Conservation (phyloP, 345 rosid genomes). For the Ricinus communis region DNA sequence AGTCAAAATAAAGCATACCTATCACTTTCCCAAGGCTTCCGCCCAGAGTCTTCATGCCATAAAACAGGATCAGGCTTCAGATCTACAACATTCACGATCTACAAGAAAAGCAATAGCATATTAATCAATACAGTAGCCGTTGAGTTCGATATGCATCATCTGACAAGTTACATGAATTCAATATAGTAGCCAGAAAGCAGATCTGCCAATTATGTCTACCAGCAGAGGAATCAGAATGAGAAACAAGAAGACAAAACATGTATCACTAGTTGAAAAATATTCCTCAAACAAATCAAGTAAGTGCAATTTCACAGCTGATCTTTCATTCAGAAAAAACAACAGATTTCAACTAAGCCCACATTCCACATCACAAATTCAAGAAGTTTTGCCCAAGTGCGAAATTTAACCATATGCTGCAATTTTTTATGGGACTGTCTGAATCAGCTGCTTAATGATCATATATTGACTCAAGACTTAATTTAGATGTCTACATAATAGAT, state of each 20-base stretch:
- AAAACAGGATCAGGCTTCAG: constrained; percentile 55
- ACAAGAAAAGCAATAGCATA: constrained; percentile 20
- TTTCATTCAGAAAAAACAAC: no score
- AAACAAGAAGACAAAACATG: background rate
- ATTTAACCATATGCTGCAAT: background rate
- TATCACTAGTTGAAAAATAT: background rate
- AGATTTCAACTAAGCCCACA: no score
- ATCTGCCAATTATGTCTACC: background rate
- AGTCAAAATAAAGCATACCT: constrained; percentile 23
- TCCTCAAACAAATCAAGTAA: background rate
- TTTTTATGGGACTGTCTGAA: background rate
- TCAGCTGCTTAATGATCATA: background rate
- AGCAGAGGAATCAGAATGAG: background rate
- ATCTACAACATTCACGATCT: constrained; percentile 62
- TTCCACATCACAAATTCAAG: no score
- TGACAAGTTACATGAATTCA: background rate
- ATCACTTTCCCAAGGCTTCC: constrained; percentile 52
- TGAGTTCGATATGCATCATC: constrained; percentile 5
- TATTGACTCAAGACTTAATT: background rate
- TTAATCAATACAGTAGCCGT: constrained; percentile 6
- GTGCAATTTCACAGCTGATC: no score
- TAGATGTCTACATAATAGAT: background rate
- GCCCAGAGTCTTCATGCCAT: constrained; percentile 83
- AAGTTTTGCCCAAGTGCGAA: no score
- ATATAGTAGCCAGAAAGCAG: background rate